Evolutionary conservation across 2,329 filamentous ascomycete genomes (phyloP).

Genomic region (Fusarium agapanthi): DNA sequence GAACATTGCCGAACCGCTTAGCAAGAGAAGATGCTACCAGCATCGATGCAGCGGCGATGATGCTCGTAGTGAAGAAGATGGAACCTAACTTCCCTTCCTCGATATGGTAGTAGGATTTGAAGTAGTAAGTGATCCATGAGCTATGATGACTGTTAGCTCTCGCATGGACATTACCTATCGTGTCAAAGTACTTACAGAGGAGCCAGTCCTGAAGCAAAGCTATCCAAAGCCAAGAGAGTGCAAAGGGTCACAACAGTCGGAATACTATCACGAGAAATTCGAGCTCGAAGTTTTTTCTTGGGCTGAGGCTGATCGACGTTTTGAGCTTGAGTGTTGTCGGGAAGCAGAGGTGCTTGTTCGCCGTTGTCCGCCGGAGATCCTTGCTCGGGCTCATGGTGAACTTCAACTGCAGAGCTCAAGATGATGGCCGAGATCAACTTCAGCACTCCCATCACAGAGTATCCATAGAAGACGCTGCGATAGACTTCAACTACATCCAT

Average conservation of each 20-base stretch:
- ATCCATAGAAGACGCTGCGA: conserved; percentile 59
- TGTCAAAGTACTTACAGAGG: conserved; percentile 59
- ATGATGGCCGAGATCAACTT: conserved; percentile 63
- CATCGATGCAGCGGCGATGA: conserved; percentile 61
- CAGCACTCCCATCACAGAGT: conserved; percentile 57
- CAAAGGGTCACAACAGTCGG: conserved; percentile 68
- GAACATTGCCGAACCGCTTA: conserved; percentile 68
- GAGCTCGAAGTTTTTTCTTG: conserved; percentile 55
- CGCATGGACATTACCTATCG: not conserved
- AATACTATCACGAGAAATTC: conserved; percentile 65
- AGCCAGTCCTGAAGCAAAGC: conserved; percentile 75
- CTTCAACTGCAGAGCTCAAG: conserved; percentile 59
- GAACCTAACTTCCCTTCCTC: conserved; percentile 60
- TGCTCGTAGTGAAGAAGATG: conserved; percentile 63
- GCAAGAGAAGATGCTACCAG: conserved; percentile 63
- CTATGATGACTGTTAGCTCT: conserved; percentile 48
- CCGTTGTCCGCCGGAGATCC: not conserved
- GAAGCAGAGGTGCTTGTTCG: conserved; percentile 43
- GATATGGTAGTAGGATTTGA: conserved; percentile 58
- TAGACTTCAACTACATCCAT: conserved; percentile 61
- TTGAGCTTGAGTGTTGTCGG: not conserved
- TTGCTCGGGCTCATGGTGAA: conserved; percentile 29
- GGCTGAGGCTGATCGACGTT: not conserved
- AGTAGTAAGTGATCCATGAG: conserved; percentile 67
- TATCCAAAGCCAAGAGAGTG: conserved; percentile 73